Evolutionary conservation across 345 rosid species (phyloP), one percentile per base, ranked within the genome.

Genomic region (Anastatica hierochuntica): DNA sequence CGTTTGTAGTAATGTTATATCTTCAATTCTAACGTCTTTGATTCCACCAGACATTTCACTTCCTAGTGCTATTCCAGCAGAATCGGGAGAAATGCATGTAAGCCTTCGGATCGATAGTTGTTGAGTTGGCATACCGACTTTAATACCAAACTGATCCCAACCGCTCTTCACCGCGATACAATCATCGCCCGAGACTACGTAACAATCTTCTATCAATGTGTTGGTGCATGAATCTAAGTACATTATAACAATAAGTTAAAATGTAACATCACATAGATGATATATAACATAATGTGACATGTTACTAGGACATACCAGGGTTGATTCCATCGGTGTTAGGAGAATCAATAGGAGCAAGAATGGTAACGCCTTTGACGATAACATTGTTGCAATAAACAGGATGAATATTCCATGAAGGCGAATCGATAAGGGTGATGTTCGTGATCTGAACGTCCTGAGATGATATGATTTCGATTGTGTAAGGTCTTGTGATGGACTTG

Each of bases 321-420:
- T 88, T 79, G 49, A 92, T 85, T 33, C 98, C 98, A 43, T 92
- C 98, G 3, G 96, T 88, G 56, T 88, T 92, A n/a, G 98, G 98
- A 26, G 79, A 72, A 18, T 65, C 69, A 2, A 83, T 82, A 1
- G 96, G 98, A n/a, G 96, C 95, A 5, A 87, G 56, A 63, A 92
- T 67, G 4, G 94, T 87, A 29, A 90, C 63, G 40, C 84, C 79
- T 70, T 60, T 78, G 15, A 88, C 72, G 41, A 81, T 46, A 38
- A 92, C 75, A 23, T 83, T 71, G 60, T 73, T 82, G 77, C 87
- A 65, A 24, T 85, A 89, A 5, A 74, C 74, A 5, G 95, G 95
- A 60, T 89, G 94, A 52, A 83, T 78, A 60, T 85, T 77, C 97
- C 97, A 85, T 12, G 92, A 74, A 10, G 97, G 97, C 1, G 97